Percentiles rank a stretch among this genome's conserved stretches.
Conservation (phyloP, 179 eudicot genomes). For the Amaranthus tricolor region DNA sequence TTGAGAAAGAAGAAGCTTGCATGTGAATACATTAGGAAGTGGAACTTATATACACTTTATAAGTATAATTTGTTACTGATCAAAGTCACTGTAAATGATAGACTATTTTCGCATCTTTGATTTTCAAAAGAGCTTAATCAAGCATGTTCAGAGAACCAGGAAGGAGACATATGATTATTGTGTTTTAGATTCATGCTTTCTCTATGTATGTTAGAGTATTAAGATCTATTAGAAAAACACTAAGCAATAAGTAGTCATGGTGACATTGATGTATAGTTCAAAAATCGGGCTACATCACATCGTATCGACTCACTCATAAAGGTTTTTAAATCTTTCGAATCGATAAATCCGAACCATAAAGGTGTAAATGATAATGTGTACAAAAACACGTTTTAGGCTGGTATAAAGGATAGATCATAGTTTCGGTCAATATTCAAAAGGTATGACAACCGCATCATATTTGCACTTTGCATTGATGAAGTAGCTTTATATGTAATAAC, state of each 20-base stretch:
- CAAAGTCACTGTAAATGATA: background rate
- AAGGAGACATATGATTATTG: no score
- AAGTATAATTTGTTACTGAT: background rate
- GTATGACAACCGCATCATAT: no score
- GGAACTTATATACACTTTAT: background rate
- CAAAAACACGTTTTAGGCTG: no score
- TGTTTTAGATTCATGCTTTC: background rate
- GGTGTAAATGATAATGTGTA: no score
- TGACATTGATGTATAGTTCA: background rate
- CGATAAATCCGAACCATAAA: no score
- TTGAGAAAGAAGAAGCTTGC: no score
- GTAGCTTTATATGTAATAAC: background rate
- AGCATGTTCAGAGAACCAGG: background rate
- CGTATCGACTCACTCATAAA: no score
- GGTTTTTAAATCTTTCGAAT: no score
- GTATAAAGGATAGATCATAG: no score
- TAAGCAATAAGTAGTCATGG: background rate
- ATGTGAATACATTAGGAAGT: background rate
- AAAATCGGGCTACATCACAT: no score
- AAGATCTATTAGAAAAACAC: background rate
- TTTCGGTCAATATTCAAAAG: no score
- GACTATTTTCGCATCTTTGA: background rate
- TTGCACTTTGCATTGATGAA: background rate
- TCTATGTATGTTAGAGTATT: background rate
- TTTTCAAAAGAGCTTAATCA: conserved; percentile 2